phyloP scores from a whole-genome alignment of 1,284 basidiomycete genomes.

The Malassezia nana region DNA sequence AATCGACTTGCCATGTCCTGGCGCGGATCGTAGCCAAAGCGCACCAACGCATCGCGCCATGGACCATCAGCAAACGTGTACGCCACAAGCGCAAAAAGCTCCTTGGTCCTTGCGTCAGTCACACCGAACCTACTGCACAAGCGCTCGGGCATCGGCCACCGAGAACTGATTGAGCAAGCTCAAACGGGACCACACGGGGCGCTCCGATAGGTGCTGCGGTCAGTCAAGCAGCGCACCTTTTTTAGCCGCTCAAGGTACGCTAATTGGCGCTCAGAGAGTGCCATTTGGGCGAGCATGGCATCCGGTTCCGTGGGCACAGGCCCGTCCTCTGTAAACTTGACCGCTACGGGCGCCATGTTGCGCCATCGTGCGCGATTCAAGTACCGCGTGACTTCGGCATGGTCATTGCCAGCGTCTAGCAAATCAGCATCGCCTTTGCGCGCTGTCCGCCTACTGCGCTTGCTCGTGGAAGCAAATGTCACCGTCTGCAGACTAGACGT shows the following conservation, averaged over 20 bases:
- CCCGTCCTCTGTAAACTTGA: slow-evolving; percentile 7
- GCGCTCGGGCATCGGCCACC: slow-evolving; percentile 59
- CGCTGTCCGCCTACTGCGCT: slow-evolving; percentile 8
- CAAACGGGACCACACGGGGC: slow-evolving; percentile 79
- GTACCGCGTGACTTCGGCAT: slow-evolving; percentile 11
- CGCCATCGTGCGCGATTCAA: slow-evolving; percentile 18
- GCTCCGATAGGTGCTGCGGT: slow-evolving; percentile 52
- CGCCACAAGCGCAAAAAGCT: slow-evolving; percentile 51
- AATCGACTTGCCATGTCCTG: slow-evolving; percentile 61
- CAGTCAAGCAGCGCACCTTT: background rate
- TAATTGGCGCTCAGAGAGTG: slow-evolving; percentile 5
- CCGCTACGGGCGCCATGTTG: slow-evolving; percentile 15
- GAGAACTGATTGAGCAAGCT: slow-evolving; percentile 73
- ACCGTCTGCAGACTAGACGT: slow-evolving; percentile 25
- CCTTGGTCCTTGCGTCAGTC: slow-evolving; percentile 45
- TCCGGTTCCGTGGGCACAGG: slow-evolving; percentile 4
- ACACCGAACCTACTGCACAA: slow-evolving; percentile 51
- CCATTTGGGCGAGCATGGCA: background rate
- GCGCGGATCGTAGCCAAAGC: slow-evolving; percentile 81
- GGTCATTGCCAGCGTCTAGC: background rate
- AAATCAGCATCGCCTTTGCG: slow-evolving; percentile 10
- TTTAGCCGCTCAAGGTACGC: slow-evolving; percentile 13
- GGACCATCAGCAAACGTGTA: slow-evolving; percentile 89
- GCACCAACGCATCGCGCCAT: slow-evolving; percentile 78
- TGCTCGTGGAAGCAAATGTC: slow-evolving; percentile 3